These are phyloP conservation scores for Calonectria hongkongensis DNA, from an alignment of 2,329 filamentous ascomycete genomes.

Conservation along the genomic window DNA sequence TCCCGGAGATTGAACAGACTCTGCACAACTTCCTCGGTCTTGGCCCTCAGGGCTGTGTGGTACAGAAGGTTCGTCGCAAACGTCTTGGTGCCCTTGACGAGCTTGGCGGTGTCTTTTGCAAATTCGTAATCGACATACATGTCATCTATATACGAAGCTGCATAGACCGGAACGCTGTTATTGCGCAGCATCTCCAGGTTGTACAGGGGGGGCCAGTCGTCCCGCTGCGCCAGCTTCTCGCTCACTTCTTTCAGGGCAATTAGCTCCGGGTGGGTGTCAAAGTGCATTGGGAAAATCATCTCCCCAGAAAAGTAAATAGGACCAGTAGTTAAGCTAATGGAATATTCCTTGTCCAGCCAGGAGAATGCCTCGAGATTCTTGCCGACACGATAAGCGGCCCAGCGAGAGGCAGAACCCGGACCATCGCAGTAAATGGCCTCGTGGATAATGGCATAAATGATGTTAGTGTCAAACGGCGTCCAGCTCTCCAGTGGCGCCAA, in stretches of 20 bases:
- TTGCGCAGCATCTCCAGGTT: slow-evolving; percentile 81
- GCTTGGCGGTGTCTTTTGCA: slow-evolving; percentile 82
- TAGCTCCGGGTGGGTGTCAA: slow-evolving; percentile 87
- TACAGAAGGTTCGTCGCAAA: slow-evolving; percentile 92
- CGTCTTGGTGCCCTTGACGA: slow-evolving; percentile 85
- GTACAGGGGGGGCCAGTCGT: slow-evolving; percentile 86
- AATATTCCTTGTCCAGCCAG: slow-evolving; percentile 67
- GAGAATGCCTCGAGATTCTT: slow-evolving; percentile 66
- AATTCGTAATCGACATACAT: slow-evolving; percentile 93
- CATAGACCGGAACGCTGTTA: slow-evolving; percentile 91
- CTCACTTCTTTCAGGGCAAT: slow-evolving; percentile 80
- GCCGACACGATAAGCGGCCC: slow-evolving; percentile 83
- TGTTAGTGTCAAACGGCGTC: slow-evolving; percentile 82
- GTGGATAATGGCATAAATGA: slow-evolving; percentile 91
- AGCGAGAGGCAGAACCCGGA: slow-evolving; percentile 77
- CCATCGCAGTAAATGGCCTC: slow-evolving; percentile 91
- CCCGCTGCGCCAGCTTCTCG: slow-evolving; percentile 79
- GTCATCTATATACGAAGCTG: slow-evolving; percentile 88
- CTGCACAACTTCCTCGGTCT: slow-evolving; percentile 84
- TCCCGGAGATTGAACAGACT: slow-evolving; percentile 87
- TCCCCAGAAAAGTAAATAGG: slow-evolving; percentile 91
- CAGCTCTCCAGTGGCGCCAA: slow-evolving; percentile 81
- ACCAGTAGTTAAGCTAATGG: slow-evolving; percentile 57
- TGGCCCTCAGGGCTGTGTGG: slow-evolving; percentile 86
- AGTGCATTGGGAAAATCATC: slow-evolving; percentile 93